phyloP scores from a whole-genome alignment of 495 filamentous ascomycete species.

The Bacidia rubella region DNA sequence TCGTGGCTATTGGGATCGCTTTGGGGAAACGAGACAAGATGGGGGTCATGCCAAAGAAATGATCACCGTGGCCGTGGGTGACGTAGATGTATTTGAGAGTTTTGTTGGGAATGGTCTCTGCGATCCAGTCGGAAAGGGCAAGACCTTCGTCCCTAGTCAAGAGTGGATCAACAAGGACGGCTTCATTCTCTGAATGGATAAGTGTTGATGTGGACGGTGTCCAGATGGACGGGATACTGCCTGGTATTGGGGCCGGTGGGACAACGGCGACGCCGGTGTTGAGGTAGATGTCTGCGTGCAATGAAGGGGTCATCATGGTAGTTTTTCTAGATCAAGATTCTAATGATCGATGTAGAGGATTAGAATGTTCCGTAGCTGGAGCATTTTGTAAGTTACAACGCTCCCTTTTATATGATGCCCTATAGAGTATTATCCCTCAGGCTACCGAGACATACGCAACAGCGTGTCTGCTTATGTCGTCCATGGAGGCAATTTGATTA shows the following conservation, averaged over 20 bases:
- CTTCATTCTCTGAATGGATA: slow-evolving; percentile 8
- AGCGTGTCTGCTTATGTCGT: neutral
- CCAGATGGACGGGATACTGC: slow-evolving; percentile 2
- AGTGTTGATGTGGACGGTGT: slow-evolving; percentile 7
- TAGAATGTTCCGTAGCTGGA: neutral
- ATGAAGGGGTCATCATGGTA: neutral
- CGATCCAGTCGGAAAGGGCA: slow-evolving; percentile 8
- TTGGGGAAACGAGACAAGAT: slow-evolving; percentile 24
- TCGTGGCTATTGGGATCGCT: slow-evolving; percentile 21
- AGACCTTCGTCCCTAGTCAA: slow-evolving; percentile 2
- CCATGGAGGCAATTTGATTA: neutral
- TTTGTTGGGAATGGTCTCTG: slow-evolving; percentile 13
- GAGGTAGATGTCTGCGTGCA: slow-evolving; percentile 8
- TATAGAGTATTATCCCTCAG: neutral
- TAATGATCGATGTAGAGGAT: neutral
- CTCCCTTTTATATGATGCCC: neutral
- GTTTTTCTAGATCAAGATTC: neutral
- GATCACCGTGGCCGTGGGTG: slow-evolving; percentile 35
- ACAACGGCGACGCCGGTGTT: slow-evolving; percentile 2
- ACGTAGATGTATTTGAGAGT: slow-evolving; percentile 29
- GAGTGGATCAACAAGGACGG: slow-evolving; percentile 12
- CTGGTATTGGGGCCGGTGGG: neutral
- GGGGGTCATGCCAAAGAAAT: slow-evolving; percentile 26
- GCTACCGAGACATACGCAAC: neutral
- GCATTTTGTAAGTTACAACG: neutral